phyloP scores from a whole-genome alignment of 305 asterid genomes.

The Salvia sclarea region DNA sequence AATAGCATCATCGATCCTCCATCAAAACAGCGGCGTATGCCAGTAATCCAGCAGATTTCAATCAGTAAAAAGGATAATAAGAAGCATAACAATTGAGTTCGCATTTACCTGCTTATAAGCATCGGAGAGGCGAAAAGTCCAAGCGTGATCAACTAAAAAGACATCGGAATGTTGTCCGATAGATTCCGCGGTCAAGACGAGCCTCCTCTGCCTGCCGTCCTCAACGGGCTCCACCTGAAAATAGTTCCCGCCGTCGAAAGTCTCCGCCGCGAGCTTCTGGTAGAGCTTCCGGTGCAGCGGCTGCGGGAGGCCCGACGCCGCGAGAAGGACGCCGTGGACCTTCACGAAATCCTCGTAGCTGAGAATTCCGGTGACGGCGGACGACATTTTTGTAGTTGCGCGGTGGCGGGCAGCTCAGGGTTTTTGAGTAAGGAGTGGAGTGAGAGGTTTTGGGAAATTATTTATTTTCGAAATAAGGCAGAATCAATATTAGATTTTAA shows the following conservation, averaged over 20 bases:
- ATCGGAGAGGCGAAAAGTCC: constrained; percentile 91
- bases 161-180: constrained; percentile 65
- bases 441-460: background rate
- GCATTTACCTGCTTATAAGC: constrained; percentile 77
- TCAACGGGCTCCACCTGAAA: constrained; percentile 90
- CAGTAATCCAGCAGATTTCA: background rate
- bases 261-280: constrained; percentile 71
- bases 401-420: constrained; percentile 27
- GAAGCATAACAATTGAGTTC: background rate
- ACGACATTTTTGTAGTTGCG: constrained; percentile 42
- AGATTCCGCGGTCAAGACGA: constrained; percentile 48
- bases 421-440: constrained; percentile 13
- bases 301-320: constrained; percentile 80
- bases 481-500: no score
- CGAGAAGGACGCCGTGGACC: constrained; percentile 74
- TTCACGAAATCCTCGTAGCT: constrained; percentile 66
- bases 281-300: constrained; percentile 68
- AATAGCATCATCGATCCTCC: background rate
- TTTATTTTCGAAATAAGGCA: background rate
- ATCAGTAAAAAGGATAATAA: background rate
- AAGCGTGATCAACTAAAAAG: constrained; percentile 94
- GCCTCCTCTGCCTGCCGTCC: constrained; percentile 82
- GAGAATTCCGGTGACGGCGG: constrained; percentile 44
- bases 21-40: background rate
- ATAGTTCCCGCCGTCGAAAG: constrained; percentile 82